Conservation (phyloP, 2,329 filamentous ascomycete genomes). For the Aspergillus pseudotamarii region DNA sequence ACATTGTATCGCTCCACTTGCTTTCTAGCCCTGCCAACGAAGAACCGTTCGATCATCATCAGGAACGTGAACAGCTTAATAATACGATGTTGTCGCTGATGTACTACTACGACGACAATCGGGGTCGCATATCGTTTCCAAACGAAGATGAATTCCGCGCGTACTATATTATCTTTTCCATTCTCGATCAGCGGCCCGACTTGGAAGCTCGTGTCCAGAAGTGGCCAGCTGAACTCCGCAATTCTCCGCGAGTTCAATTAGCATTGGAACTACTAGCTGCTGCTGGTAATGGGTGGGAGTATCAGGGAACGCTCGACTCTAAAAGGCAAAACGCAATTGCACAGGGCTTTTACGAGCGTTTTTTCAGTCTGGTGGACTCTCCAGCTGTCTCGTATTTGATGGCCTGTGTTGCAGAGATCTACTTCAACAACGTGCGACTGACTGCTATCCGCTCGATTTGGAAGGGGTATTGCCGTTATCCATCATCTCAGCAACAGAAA, state of each 20-base stretch:
- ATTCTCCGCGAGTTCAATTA: constrained; percentile 56
- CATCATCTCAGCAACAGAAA: constrained; percentile 50
- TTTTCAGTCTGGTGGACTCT: constrained; percentile 61
- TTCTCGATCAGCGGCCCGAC: constrained; percentile 55
- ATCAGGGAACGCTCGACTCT: constrained; percentile 55
- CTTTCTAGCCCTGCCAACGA: constrained; percentile 55
- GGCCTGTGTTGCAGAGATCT: constrained; percentile 66
- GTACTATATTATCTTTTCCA: constrained; percentile 62
- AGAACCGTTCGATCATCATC: constrained; percentile 58
- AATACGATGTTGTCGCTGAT: constrained; percentile 64
- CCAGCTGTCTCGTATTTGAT: constrained; percentile 62
- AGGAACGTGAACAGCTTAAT: constrained; percentile 67
- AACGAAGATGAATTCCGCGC: constrained; percentile 68
- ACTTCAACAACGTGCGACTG: constrained; percentile 62
- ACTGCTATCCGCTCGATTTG: constrained; percentile 59
- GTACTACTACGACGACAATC: constrained; percentile 62
- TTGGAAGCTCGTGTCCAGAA: constrained; percentile 61
- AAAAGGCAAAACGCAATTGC: constrained; percentile 55
- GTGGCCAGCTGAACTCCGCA: constrained; percentile 54
- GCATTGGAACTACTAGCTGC: constrained; percentile 61
- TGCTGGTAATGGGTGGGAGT: constrained; percentile 56
- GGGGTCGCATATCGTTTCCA: constrained; percentile 51
- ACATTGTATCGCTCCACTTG: constrained; percentile 64
- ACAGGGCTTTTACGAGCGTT: constrained; percentile 60
- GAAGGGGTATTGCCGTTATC: constrained; percentile 54